Percentiles rank a stretch among this genome's conserved stretches.
Conservation (phyloP, 1,139 yeast genomes). For the Lodderomyces metapsilosis region DNA sequence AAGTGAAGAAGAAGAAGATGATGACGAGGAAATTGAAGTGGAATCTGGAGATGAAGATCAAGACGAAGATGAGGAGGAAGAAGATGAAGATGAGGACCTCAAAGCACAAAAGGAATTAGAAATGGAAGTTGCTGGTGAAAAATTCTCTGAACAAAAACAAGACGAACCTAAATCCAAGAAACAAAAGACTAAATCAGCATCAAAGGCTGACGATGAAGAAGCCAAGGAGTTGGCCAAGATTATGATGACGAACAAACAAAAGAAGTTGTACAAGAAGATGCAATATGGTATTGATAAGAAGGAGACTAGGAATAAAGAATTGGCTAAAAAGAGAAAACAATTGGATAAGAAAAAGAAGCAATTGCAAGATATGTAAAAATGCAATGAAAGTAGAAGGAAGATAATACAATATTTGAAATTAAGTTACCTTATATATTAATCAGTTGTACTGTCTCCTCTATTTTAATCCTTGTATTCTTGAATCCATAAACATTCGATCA, state of each 20-base stretch:
- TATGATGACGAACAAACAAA: slow-evolving; percentile 97
- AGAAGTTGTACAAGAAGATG: slow-evolving; percentile 93
- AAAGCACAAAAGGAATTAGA: slow-evolving; percentile 82
- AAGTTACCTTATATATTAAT: no score
- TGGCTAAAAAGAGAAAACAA: slow-evolving; percentile 77
- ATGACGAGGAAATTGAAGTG: slow-evolving; percentile 47
- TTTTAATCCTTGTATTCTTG: slow-evolving; percentile 34
- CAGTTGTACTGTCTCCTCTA: no score
- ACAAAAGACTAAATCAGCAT: slow-evolving; percentile 20
- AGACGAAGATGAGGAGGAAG: slow-evolving; percentile 50
- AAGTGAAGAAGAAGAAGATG: slow-evolving; percentile 49
- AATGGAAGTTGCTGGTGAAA: slow-evolving; percentile 84
- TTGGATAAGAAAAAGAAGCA: slow-evolving; percentile 55
- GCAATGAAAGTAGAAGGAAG: background rate
- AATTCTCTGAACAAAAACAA: slow-evolving; percentile 51
- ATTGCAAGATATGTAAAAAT: slow-evolving; percentile 3
- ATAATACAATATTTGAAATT: no score
- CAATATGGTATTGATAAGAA: slow-evolving; percentile 87
- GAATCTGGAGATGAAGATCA: slow-evolving; percentile 49
- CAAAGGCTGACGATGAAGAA: slow-evolving; percentile 50
- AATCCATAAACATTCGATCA: slow-evolving; percentile 78
- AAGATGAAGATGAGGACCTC: slow-evolving; percentile 57
- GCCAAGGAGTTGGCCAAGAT: slow-evolving; percentile 87
- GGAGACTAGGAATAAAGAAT: slow-evolving; percentile 71
- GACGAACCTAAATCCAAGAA: slow-evolving; percentile 28